phyloP scores from a whole-genome alignment of 306 rosid genomes.

The Fragaria vesca region DNA sequence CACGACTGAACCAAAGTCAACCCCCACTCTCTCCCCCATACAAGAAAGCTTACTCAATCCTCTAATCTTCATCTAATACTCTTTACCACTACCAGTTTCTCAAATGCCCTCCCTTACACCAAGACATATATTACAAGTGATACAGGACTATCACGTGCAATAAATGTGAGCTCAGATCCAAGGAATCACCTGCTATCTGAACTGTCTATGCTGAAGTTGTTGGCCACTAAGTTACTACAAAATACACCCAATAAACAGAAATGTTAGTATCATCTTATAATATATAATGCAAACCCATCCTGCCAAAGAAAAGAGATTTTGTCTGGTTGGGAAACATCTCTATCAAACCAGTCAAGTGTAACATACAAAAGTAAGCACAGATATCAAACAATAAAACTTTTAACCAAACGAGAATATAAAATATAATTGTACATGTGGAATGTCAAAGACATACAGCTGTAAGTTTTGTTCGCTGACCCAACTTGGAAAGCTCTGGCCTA shows the following conservation, averaged over 20 bases:
- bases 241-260: conserved; percentile 15
- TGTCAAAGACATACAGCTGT: conserved; percentile 48
- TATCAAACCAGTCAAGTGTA: neutral
- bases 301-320: neutral
- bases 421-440: neutral
- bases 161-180: neutral
- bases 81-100: neutral
- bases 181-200: conserved; percentile 57
- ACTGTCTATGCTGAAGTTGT: conserved; percentile 53
- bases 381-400: neutral
- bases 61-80: neutral
- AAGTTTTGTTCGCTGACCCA: conserved; percentile 54
- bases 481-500: conserved; percentile 63
- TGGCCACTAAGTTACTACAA: conserved; percentile 80
- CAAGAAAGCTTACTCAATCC: neutral
- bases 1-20: neutral
- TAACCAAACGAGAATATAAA: neutral
- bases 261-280: conserved; percentile 23
- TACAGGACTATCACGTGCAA: neutral
- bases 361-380: neutral
- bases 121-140: neutral
- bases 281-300: neutral
- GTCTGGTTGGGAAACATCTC: neutral
- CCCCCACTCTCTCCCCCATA: neutral
- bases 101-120: neutral